These are phyloP conservation scores for Limnanthes douglasii DNA, from an alignment of 345 rosid species.

Conservation along the genomic window DNA sequence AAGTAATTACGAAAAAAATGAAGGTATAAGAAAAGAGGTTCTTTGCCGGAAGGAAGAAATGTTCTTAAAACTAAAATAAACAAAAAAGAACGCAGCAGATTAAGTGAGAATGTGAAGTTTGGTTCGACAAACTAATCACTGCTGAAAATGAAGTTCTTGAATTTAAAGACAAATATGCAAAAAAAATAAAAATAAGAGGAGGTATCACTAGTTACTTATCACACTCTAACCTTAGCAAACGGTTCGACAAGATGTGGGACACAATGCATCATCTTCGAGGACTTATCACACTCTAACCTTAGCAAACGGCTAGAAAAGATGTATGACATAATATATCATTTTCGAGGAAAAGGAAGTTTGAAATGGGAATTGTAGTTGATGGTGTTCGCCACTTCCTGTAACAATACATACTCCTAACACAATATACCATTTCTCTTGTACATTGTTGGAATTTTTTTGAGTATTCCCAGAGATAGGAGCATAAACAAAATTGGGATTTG, in stretches of 20 bases:
- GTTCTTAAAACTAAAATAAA: conserved; percentile 5
- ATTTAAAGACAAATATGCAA: not conserved
- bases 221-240: not conserved
- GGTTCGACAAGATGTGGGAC: not conserved
- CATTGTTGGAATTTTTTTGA: not conserved
- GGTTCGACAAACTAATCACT: not conserved
- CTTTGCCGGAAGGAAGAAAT: conserved; percentile 7
- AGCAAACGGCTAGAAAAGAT: too few species aligned
- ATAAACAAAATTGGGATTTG: not conserved
- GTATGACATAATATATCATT: too few species aligned
- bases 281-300: too few species aligned
- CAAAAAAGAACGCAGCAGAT: conserved; percentile 6
- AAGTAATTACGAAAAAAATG: conserved; percentile 2
- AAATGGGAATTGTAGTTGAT: not conserved
- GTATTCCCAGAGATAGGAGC: not conserved
- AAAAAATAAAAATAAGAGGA: conserved; percentile 1
- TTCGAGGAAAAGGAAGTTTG: not conserved
- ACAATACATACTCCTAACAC: not conserved
- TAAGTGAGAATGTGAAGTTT: conserved; percentile 2
- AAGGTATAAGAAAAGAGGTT: conserved; percentile 5
- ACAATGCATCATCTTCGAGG: not conserved
- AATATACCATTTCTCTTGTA: not conserved
- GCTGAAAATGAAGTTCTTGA: not conserved
- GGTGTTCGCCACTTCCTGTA: not conserved
- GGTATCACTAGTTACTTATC: not conserved